Percentiles rank a stretch among this genome's conserved stretches.
Conservation (phyloP, 2,329 filamentous ascomycete species). For the Hypocrella siamensis region DNA sequence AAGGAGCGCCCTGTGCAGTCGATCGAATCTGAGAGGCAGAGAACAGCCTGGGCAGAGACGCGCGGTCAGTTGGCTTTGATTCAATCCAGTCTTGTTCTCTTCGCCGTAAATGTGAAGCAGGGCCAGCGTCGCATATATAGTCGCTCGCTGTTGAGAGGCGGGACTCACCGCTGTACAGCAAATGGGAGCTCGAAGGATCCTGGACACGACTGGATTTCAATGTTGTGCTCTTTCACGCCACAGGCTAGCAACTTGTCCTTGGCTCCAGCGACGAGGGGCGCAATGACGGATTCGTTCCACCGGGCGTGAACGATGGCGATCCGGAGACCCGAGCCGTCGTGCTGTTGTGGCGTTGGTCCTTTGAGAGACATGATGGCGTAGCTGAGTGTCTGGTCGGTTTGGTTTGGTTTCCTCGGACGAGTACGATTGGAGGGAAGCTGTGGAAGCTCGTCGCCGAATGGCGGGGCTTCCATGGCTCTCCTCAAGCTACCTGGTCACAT, state of each 20-base stretch:
- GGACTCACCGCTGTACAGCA: conserved; percentile 59
- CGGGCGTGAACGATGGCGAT: conserved; percentile 92
- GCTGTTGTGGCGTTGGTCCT: conserved; percentile 38
- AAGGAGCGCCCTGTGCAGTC: conserved; percentile 41
- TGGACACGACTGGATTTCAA: conserved; percentile 77
- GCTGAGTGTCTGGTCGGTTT: not conserved
- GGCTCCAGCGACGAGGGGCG: conserved; percentile 65
- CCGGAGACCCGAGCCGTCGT: conserved; percentile 59
- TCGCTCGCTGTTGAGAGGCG: too few species aligned
- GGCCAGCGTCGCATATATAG: too few species aligned
- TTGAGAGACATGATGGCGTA: conserved; percentile 29
- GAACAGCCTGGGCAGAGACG: conserved; percentile 45
- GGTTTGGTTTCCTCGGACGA: too few species aligned
- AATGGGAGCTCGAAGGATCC: conserved; percentile 92
- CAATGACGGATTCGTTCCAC: conserved; percentile 86
- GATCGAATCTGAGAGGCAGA: conserved; percentile 76
- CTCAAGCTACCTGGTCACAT: too few species aligned
- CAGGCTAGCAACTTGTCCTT: conserved; percentile 61
- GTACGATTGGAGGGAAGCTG: too few species aligned
- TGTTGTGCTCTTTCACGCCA: conserved; percentile 78
- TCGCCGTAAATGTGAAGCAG: not conserved
- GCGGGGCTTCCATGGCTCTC: too few species aligned
- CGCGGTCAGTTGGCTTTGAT: not conserved
- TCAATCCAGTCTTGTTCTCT: conserved; percentile 12
- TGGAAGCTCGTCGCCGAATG: too few species aligned